Base-by-base conservation (phyloP, 2,329 filamentous ascomycete species). In the Fusarium verticillioides region DNA sequence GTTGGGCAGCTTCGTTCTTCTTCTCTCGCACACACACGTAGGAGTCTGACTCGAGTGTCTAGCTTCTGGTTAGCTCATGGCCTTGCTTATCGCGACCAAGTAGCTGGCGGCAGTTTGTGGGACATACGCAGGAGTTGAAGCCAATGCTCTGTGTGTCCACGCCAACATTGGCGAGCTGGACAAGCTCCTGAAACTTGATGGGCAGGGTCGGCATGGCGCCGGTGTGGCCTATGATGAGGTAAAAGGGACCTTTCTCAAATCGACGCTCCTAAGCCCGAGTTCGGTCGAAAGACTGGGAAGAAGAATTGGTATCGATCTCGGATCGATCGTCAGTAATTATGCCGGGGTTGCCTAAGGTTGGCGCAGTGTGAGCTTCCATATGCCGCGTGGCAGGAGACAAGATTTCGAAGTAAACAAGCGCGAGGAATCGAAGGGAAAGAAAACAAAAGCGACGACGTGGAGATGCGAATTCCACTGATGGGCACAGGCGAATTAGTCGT, bases 21-120 rank as follows among this genome's bases (percentile, higher is more conserved):
- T 97, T 96, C 86, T 98, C 96, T 84, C 96, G 93, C 81, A 99
- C 93, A 84, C 96, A 99, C 79, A 99, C 94, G 85, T 92, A 99
- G 82, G 93, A 90, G 85, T 99, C 96, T 82, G 96, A 99, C 89
- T 99, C 96, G 86, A 99, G 90, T 83, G 96, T 99, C 95, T 98
- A 77, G 34, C 44, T 44, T 49, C 30, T 15, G 36, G 75, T 80
- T 70, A 80, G 77, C 66, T 71, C 68, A 28, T 62, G 21, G 12
- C 53, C 10, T 67, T 49, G 26, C 26, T 23, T 18, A 12, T 28
- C 5, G 37, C 18, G 36, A 49, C 26, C 57, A 13, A 42, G 19
- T 26, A 44, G 53, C 58, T 62, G 63, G 54, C 69, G 56, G 63
- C 64, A 62, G 61, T 63, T 59, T 58, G 63, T n/a, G 40, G 59